phyloP scores from a whole-genome alignment of 2,329 filamentous ascomycete genomes.

The Xylogone sp. region DNA sequence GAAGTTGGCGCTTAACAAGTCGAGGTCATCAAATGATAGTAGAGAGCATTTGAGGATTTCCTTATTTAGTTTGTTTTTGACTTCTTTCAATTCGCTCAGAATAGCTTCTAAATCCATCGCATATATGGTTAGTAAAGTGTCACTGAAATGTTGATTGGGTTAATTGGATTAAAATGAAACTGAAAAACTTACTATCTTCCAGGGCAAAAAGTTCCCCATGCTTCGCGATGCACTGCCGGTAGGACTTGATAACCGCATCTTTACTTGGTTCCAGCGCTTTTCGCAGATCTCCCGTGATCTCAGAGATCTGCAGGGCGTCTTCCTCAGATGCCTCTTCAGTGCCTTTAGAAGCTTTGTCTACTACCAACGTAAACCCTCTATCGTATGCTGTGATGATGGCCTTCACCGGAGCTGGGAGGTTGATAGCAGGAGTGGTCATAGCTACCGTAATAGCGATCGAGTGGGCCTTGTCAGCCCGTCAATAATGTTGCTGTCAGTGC shows the following conservation, averaged over 20 bases:
- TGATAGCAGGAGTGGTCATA: conserved; percentile 21
- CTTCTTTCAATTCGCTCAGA: conserved; percentile 18
- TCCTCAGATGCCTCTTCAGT: conserved; percentile 14
- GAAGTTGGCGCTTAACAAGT: conserved; percentile 20
- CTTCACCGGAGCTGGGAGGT: conserved; percentile 22
- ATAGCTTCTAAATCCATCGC: conserved; percentile 21
- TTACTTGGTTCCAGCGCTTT: conserved; percentile 16
- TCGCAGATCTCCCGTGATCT: conserved; percentile 18
- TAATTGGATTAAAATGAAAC: too few relatives aligned
- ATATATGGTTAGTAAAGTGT: too few relatives aligned
- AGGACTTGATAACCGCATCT: conserved; percentile 20
- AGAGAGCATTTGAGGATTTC: conserved; percentile 17
- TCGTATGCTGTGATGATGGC: conserved; percentile 24
- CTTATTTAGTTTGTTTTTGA: conserved; percentile 23
- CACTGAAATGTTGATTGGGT: too few relatives aligned
- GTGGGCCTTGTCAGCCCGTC: not conserved
- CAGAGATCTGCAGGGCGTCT: conserved; percentile 21
- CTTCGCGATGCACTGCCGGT: conserved; percentile 14
- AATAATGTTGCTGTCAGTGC: not conserved
- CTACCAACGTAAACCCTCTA: conserved; percentile 22
- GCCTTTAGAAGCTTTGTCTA: conserved; percentile 16
- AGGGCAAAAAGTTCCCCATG: conserved; percentile 20
- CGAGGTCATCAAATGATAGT: conserved; percentile 22
- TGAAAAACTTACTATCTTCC: conserved; percentile 21
- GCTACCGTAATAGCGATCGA: not conserved